These are phyloP conservation scores for Russula sp. DNA, from an alignment of 768 basidiomycete species.

Conservation along the genomic window DNA sequence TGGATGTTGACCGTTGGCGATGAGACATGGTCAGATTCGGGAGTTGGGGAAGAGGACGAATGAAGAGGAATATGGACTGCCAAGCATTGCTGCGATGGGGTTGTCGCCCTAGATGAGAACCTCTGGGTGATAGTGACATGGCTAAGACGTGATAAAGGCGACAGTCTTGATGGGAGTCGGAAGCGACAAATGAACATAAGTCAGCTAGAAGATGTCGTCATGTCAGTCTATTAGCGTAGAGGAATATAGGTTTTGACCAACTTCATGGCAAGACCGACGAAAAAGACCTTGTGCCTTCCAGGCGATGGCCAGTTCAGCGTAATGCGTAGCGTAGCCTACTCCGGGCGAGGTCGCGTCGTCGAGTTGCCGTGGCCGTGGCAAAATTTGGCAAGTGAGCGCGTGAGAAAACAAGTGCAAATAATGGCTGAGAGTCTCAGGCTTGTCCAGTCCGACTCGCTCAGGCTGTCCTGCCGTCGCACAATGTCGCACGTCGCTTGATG, in stretches of 20 bases:
- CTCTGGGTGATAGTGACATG: slow-evolving; percentile 13
- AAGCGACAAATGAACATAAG: slow-evolving; percentile 74
- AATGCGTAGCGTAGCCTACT: slow-evolving; percentile 10
- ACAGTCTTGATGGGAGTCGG: slow-evolving; percentile 45
- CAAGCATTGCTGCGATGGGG: slow-evolving; percentile 7
- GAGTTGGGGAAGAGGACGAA: not conserved
- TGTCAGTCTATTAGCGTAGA: slow-evolving; percentile 17
- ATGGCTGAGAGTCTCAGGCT: not conserved
- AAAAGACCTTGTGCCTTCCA: slow-evolving; percentile 12
- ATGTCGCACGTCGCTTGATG: not conserved
- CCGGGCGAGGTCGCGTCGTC: not conserved
- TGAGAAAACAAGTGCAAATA: slow-evolving; percentile 12
- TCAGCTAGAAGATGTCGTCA: slow-evolving; percentile 41
- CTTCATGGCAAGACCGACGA: slow-evolving; percentile 45
- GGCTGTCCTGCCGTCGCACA: too few relatives aligned
- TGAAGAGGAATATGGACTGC: not conserved
- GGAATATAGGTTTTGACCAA: slow-evolving; percentile 29
- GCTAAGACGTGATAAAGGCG: slow-evolving; percentile 14
- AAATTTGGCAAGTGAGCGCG: slow-evolving; percentile 1
- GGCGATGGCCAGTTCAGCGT: slow-evolving; percentile 8
- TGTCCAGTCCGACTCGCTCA: too few relatives aligned
- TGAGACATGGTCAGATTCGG: not conserved
- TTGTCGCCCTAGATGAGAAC: slow-evolving; percentile 6
- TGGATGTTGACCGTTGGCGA: not conserved
- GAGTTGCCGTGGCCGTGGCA: not conserved